These are phyloP conservation scores for Melanogaster broomeanus DNA, from an alignment of 768 basidiomycete genomes.

Conservation along the genomic window DNA sequence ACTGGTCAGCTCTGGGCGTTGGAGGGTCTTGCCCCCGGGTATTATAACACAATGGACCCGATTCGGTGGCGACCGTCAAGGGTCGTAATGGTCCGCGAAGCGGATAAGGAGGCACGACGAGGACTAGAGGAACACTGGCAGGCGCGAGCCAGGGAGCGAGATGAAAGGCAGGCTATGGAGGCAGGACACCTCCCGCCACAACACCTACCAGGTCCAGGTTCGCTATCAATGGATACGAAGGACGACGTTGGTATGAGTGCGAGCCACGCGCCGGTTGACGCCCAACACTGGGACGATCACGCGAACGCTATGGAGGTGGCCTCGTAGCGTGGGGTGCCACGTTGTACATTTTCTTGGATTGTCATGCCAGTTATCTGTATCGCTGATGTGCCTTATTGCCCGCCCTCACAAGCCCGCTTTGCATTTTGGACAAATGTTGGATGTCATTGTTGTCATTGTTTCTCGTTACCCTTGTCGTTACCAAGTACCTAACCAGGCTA, in stretches of 20 bases:
- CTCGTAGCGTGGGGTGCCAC: background rate
- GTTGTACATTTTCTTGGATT: background rate
- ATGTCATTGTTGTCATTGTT: constrained; percentile 15
- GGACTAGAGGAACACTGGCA: constrained; percentile 45
- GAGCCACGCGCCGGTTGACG: background rate
- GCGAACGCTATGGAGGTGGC: constrained; percentile 21
- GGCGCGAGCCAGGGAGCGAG: constrained; percentile 31
- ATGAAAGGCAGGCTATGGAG: constrained; percentile 20
- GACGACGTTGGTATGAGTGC: background rate
- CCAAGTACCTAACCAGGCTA: background rate
- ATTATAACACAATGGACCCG: constrained; percentile 72
- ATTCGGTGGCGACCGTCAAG: constrained; percentile 53
- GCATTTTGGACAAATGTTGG: too few relatives aligned
- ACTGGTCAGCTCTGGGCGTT: constrained; percentile 65
- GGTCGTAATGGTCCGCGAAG: constrained; percentile 61
- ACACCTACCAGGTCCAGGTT: background rate
- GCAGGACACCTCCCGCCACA: constrained; percentile 15
- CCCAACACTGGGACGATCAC: constrained; percentile 1
- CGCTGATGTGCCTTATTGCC: background rate
- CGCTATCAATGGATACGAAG: constrained; percentile 3
- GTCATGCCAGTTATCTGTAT: background rate
- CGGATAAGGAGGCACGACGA: constrained; percentile 48
- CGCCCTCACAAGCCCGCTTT: background rate
- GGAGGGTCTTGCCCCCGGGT: constrained; percentile 69
- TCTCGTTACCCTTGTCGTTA: too few relatives aligned